Conservation (phyloP, 1,284 basidiomycete genomes). For the Bondarzewia mesenterica region DNA sequence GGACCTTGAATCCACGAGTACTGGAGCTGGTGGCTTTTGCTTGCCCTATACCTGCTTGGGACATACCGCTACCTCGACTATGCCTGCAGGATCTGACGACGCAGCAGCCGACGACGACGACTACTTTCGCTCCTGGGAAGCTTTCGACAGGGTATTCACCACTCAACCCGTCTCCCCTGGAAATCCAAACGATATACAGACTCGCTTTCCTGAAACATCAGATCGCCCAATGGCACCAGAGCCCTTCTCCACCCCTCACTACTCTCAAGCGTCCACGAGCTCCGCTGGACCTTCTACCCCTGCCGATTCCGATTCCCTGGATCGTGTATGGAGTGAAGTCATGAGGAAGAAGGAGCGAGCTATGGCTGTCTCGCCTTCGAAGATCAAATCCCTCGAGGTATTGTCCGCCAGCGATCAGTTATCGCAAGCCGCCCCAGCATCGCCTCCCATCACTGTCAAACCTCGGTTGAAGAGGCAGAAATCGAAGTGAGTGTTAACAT, state of each 20-base stretch:
- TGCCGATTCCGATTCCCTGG: conserved; percentile 37
- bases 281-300: conserved; percentile 26
- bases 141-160: conserved; percentile 23
- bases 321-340: conserved; percentile 55
- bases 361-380: conserved; percentile 56
- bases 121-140: conserved; percentile 31
- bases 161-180: conserved; percentile 11
- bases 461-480: conserved; percentile 41
- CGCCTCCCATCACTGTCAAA: conserved; percentile 16
- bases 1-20: conserved; percentile 13
- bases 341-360: conserved; percentile 51
- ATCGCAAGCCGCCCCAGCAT: conserved; percentile 3
- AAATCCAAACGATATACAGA: conserved; percentile 4
- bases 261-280: conserved; percentile 14
- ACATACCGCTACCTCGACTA: not conserved
- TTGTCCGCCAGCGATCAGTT: conserved; percentile 22
- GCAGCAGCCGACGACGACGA: conserved; percentile 14
- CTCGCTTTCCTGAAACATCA: no score
- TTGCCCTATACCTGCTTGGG: not conserved
- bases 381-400: conserved; percentile 57
- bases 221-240: conserved; percentile 15
- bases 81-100: conserved; percentile 10
- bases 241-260: conserved; percentile 18
- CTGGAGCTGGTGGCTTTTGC: conserved; percentile 11
- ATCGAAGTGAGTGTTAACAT: conserved; percentile 38